Evolutionary conservation across 2,329 filamentous ascomycete genomes (phyloP), one percentile per base, ranked within the genome.

Genomic region (Paecilomyces fulvus): DNA sequence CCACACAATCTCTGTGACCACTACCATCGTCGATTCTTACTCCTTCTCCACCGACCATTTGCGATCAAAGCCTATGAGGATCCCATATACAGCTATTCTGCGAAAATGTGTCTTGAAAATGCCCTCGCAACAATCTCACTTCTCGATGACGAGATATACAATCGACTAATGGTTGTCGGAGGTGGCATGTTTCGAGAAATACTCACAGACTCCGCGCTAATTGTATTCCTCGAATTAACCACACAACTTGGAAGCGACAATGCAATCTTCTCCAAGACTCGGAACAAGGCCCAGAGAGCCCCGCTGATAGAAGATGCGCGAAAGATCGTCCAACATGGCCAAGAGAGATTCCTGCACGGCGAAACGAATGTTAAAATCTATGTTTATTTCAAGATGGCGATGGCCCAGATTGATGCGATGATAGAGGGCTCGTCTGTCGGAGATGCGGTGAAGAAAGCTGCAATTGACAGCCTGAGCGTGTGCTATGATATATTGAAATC

Each of bases 351-450:
- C 20, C 14, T 43, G 7, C 17, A 43, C 4, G 56, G 59, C n/a
- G 60, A 61, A 52, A 60, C 58, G 20, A 61, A 61, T 23, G 51
- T 61, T 2, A 58, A 53, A 37, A 56, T 56, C 8, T 53, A 57
- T 50, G 28, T 58, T 11, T 37, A 61, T 9, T 49, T 52, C 21
- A 30, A 46, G 1, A 49, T 53, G 48, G 12, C 56, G 14, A n/a
- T 62, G 30, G 55, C 54, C 3, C 60, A 62, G 46, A 56, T 59
- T 20, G 53, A 60, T 21, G 60, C 58, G 5, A 52, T 60, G 23
- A 30, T 53, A 50, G 33, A 46, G 1, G 55, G 57, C 1, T 4
- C 37, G 12, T 48, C 52, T 11, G 20, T 55, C 12, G 23, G 21
- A 25, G 48, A 49, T 12, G 48, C 48, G 2, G 37, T 43, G 7